These are phyloP conservation scores for Ophiosphaerella herpotricha DNA, from an alignment of 2,329 filamentous ascomycete genomes.

Conservation along the genomic window DNA sequence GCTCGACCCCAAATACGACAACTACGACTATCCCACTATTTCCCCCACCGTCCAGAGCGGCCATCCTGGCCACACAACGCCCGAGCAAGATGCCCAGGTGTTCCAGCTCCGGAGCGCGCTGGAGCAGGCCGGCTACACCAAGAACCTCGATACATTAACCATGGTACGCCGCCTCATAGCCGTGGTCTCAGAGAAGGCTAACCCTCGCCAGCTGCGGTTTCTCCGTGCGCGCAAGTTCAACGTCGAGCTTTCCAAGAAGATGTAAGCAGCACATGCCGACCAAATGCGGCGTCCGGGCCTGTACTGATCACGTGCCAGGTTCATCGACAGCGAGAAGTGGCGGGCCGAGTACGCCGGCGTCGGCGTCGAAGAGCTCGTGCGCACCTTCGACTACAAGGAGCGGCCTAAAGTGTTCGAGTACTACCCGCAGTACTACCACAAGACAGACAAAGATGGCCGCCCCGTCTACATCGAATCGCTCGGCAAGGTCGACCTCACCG, in stretches of 20 bases:
- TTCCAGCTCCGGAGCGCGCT: constrained; percentile 82
- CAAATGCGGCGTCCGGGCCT: neutral
- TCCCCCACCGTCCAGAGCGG: constrained; percentile 72
- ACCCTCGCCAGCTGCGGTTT: constrained; percentile 71
- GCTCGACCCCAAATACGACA: constrained; percentile 88
- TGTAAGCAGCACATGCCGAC: constrained; percentile 63
- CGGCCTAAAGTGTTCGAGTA: constrained; percentile 82
- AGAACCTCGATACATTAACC: constrained; percentile 89
- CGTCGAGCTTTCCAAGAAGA: constrained; percentile 79
- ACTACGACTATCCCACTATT: constrained; percentile 89
- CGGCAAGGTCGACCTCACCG: constrained; percentile 86
- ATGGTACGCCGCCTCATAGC: constrained; percentile 61
- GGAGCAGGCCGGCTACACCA: constrained; percentile 79
- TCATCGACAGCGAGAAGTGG: constrained; percentile 89
- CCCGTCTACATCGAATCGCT: constrained; percentile 97
- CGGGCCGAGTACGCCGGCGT: constrained; percentile 73
- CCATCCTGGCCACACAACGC: constrained; percentile 85
- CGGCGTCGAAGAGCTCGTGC: constrained; percentile 76
- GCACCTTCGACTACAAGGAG: constrained; percentile 84
- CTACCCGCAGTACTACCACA: constrained; percentile 99
- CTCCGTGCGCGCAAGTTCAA: constrained; percentile 95
- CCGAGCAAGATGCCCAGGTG: constrained; percentile 87
- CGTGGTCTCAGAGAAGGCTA: constrained; percentile 10
- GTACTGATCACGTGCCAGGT: constrained; percentile 64
- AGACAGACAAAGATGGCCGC: constrained; percentile 94